A percentile compares a stretch with the other conserved stretches of the same genome.
phyloP scores from a whole-genome alignment of 116 monocot species.

The Phalaenopsis hybrid region DNA sequence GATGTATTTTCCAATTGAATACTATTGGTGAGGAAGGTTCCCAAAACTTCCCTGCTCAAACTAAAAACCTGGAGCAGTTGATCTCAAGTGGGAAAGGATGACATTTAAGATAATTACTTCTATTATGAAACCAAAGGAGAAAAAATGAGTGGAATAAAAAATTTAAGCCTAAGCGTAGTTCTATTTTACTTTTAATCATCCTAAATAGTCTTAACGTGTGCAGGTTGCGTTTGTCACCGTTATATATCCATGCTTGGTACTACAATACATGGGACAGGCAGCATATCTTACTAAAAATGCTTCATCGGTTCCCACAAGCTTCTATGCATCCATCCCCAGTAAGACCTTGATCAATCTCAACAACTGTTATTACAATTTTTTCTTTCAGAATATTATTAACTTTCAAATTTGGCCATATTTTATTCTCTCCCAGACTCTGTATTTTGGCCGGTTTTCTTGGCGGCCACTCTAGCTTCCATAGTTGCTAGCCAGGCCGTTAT shows the following conservation, averaged over 20 bases:
- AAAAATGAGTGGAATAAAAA: no score
- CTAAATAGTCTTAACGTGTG: conserved; percentile 1
- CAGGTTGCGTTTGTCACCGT: conserved; percentile 41
- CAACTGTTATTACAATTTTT: neutral
- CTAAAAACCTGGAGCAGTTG: no score
- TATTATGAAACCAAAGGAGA: no score
- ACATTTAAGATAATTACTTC: no score
- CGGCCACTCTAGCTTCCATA: conserved; percentile 43
- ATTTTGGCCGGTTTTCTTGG: conserved; percentile 51
- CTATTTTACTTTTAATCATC: neutral
- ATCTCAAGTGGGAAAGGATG: no score
- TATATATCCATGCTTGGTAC: conserved; percentile 45
- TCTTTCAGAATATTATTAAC: neutral
- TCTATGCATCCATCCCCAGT: conserved; percentile 51
- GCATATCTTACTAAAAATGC: conserved; percentile 48
- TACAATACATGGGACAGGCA: conserved; percentile 64
- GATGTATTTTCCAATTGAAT: no score
- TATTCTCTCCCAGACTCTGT: conserved; percentile 22
- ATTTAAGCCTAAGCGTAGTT: no score
- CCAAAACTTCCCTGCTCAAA: no score
- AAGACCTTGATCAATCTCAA: conserved; percentile 1
- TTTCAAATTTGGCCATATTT: neutral
- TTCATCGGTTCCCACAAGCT: conserved; percentile 9
- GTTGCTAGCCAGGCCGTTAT: conserved; percentile 56
- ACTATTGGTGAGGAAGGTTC: no score